Conservation (phyloP, 176 grass and related monocot genomes). For the Bolboschoenus planiculmis region DNA sequence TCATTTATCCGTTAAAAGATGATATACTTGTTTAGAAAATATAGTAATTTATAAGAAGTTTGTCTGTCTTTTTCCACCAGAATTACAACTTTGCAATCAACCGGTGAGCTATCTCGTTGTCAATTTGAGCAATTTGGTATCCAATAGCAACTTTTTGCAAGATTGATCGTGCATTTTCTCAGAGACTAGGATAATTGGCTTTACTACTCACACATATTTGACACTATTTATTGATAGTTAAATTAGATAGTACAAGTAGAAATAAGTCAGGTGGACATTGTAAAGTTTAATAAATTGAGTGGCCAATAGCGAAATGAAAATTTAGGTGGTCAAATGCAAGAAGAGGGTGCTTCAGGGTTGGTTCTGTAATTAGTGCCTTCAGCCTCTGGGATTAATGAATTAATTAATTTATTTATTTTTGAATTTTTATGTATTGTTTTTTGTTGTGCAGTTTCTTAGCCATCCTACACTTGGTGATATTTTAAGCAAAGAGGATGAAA, state of each 20-base stretch:
- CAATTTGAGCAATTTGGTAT: neutral
- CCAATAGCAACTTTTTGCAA: neutral
- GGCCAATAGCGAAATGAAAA: neutral
- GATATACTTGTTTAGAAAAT: conserved; percentile 1
- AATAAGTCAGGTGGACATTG: neutral
- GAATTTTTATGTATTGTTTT: neutral
- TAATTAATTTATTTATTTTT: neutral
- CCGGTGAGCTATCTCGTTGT: conserved; percentile 15
- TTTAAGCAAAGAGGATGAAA: conserved; percentile 82
- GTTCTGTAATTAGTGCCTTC: neutral
- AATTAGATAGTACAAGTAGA: neutral
- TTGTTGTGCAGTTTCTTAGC: conserved; percentile 60
- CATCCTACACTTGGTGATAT: conserved; percentile 85
- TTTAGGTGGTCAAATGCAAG: neutral
- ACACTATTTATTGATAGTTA: neutral
- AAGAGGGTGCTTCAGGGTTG: neutral
- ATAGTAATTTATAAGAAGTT: neutral
- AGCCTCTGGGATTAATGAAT: neutral
- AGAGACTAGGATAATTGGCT: neutral
- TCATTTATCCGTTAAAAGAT: neutral
- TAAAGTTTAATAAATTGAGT: neutral
- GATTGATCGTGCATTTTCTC: neutral
- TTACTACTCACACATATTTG: neutral
- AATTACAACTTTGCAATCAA: conserved; percentile 8
- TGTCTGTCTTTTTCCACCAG: neutral